These are phyloP conservation scores for Amylostereum chailletii DNA, from an alignment of 1,284 basidiomycete species.

Conservation along the genomic window DNA sequence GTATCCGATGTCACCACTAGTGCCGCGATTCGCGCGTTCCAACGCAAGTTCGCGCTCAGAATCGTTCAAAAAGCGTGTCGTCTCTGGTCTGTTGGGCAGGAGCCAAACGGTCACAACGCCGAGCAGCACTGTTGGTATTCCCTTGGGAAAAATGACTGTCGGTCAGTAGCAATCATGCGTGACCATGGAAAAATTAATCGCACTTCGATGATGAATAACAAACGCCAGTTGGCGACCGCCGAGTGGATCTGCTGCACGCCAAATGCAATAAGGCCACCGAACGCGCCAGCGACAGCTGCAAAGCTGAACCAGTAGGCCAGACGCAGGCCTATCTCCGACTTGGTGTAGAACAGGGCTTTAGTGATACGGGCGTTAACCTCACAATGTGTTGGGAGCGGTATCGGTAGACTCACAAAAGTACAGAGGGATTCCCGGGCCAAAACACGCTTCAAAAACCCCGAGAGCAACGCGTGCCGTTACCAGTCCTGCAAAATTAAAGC, in stretches of 20 bases:
- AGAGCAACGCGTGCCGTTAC: conserved; percentile 52
- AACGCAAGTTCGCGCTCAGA: conserved; percentile 67
- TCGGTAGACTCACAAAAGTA: conserved; percentile 51
- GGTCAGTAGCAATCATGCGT: not conserved
- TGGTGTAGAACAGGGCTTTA: conserved; percentile 69
- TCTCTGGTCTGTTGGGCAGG: conserved; percentile 75
- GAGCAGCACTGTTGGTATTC: conserved; percentile 58
- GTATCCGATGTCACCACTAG: conserved; percentile 58
- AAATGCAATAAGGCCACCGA: conserved; percentile 68
- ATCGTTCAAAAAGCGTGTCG: conserved; percentile 60
- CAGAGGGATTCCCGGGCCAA: conserved; percentile 64
- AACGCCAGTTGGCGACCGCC: conserved; percentile 48
- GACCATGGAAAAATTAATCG: conserved; percentile 3
- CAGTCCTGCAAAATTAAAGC: conserved; percentile 48
- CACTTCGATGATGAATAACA: conserved; percentile 74
- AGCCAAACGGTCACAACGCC: conserved; percentile 58
- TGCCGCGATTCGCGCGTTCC: conserved; percentile 65
- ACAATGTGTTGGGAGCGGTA: not conserved
- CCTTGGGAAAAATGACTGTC: conserved; percentile 21
- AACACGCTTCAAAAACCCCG: conserved; percentile 66
- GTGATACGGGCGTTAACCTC: not conserved
- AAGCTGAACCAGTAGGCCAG: conserved; percentile 76
- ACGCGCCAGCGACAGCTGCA: conserved; percentile 71
- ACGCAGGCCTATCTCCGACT: conserved; percentile 59
- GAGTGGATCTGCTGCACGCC: conserved; percentile 52